These are phyloP conservation scores for Albifimbria verrucaria DNA, from an alignment of 2,329 filamentous ascomycete genomes.

Conservation along the genomic window DNA sequence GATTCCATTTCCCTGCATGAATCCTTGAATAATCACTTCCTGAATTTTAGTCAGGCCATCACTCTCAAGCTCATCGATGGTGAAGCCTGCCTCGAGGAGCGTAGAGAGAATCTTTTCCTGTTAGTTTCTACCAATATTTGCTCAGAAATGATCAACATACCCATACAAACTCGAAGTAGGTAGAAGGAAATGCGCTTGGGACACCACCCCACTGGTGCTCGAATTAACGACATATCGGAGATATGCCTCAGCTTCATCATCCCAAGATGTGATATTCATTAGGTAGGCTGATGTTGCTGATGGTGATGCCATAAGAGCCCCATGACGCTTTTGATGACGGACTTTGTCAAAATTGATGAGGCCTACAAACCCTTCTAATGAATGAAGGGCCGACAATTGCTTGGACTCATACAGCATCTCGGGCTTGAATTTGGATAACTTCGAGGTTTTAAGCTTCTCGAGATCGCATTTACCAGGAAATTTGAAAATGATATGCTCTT, in stretches of 20 bases:
- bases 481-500: neutral
- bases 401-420: neutral
- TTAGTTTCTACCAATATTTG: too few relatives aligned
- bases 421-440: neutral
- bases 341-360: slow-evolving; percentile 4
- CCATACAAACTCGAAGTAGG: neutral
- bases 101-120: too few relatives aligned
- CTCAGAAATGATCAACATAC: neutral
- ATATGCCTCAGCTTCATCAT: slow-evolving; percentile 6
- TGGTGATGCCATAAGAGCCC: slow-evolving; percentile 2
- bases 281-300: slow-evolving; percentile 7
- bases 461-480: neutral
- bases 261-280: slow-evolving; percentile 4
- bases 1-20: slow-evolving; percentile 1
- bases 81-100: neutral
- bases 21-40: neutral
- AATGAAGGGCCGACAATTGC: neutral
- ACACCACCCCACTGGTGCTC: neutral
- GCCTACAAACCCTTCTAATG: slow-evolving; percentile 4
- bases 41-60: neutral
- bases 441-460: neutral
- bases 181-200: neutral
- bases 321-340: slow-evolving; percentile 1
- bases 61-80: neutral
- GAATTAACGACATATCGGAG: neutral